Conservation (phyloP, 306 rosid species). For the Sechiopsis laciniata region DNA sequence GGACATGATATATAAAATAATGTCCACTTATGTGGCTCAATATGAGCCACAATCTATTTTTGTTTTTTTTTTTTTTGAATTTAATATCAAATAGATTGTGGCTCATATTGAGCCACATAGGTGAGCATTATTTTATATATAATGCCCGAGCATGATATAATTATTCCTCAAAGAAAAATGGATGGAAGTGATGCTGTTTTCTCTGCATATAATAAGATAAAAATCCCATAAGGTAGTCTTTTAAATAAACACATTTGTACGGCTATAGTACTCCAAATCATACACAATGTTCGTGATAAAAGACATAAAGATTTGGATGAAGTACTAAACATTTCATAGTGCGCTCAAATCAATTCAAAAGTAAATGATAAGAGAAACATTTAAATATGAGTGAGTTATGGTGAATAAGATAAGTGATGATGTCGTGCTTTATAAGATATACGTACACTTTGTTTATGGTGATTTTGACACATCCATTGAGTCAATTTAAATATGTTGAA, state of each 20-base stretch:
- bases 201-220: slow-evolving; percentile 18
- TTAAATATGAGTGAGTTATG: not conserved
- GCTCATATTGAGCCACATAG: too few relatives aligned
- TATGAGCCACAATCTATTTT: too few relatives aligned
- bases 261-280: slow-evolving; percentile 13
- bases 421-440: not conserved
- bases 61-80: too few relatives aligned
- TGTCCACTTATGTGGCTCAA: too few relatives aligned
- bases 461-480: not conserved
- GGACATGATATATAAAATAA: too few relatives aligned
- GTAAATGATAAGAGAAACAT: not conserved
- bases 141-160: too few relatives aligned
- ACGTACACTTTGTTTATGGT: not conserved
- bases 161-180: slow-evolving; percentile 17
- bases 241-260: slow-evolving; percentile 12
- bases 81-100: too few relatives aligned
- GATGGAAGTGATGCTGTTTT: not conserved
- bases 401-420: not conserved
- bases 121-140: too few relatives aligned
- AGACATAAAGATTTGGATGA: not conserved
- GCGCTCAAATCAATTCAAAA: slow-evolving; percentile 15
- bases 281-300: not conserved
- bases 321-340: slow-evolving; percentile 8
- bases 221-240: slow-evolving; percentile 11
- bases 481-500: not conserved